phyloP scores from a whole-genome alignment of 2,329 filamentous ascomycete species.

The Diaporthe vexans region DNA sequence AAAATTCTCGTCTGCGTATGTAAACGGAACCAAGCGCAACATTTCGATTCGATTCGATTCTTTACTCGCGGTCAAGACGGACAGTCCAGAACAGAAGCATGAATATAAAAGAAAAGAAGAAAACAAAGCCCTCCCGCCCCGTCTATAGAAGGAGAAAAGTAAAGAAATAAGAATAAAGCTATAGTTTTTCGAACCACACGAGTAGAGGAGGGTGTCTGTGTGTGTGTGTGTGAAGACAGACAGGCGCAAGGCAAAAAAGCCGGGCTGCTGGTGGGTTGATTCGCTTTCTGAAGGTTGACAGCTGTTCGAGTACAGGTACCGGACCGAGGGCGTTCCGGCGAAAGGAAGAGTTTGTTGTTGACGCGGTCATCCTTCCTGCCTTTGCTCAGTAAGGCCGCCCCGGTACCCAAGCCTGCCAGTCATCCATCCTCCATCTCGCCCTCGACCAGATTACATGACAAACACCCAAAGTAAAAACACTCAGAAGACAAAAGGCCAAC shows the following conservation, averaged over 20 bases:
- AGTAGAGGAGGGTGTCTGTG: not conserved
- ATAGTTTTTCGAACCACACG: conserved; percentile 19
- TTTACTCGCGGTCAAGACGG: conserved; percentile 13
- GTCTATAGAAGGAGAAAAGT: conserved; percentile 22
- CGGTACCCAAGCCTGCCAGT: not conserved
- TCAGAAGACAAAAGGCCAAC: conserved; percentile 10
- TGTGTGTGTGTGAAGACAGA: not conserved
- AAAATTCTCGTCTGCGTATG: not conserved
- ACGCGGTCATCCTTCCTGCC: not conserved
- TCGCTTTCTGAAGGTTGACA: not conserved
- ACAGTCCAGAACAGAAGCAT: conserved; percentile 1
- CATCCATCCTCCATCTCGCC: not conserved
- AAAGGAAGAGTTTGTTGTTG: not conserved
- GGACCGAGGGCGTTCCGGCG: not conserved
- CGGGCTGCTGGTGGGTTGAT: not conserved
- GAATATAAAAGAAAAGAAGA: not conserved
- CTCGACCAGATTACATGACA: conserved; percentile 2
- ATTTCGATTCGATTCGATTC: conserved; percentile 23
- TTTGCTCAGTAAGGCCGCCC: not conserved
- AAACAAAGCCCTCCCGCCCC: conserved; percentile 8
- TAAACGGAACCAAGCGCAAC: conserved; percentile 9
- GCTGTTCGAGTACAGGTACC: no score
- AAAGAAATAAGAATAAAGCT: not conserved
- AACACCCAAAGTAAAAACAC: not conserved
- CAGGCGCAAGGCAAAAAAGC: not conserved